Percentiles rank a stretch among this genome's conserved stretches.
These are phyloP conservation scores for Emergomyces orientalis DNA, from an alignment of 2,329 filamentous ascomycete genomes.

Conservation along the genomic window DNA sequence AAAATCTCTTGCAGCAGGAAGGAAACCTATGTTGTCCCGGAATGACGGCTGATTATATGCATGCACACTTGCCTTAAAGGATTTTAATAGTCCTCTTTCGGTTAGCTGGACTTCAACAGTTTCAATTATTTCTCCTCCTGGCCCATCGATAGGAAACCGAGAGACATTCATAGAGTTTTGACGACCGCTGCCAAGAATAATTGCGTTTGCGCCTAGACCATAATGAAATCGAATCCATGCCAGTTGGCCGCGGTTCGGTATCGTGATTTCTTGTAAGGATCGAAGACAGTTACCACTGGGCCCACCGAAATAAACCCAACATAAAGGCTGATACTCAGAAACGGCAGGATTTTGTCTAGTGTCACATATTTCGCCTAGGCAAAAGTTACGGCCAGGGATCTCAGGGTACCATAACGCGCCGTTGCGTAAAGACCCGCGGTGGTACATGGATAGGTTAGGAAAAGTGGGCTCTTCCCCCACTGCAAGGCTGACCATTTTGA, in stretches of 20 bases:
- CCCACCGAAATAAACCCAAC: background rate
- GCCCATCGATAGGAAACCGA: background rate
- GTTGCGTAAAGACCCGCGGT: background rate
- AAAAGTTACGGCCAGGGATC: background rate
- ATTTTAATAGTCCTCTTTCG: background rate
- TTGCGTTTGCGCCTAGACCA: background rate
- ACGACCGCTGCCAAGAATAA: background rate
- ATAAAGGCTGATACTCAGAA: background rate
- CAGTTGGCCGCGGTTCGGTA: background rate
- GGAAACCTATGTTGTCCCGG: background rate
- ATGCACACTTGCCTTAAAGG: background rate
- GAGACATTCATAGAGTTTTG: background rate
- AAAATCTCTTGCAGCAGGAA: background rate
- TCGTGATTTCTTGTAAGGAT: background rate
- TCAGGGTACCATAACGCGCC: conserved; percentile 1
- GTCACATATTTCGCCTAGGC: background rate
- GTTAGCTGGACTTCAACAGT: background rate
- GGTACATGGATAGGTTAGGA: background rate
- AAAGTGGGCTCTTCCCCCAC: background rate
- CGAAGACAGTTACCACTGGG: background rate
- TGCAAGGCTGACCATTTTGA: conserved; percentile 1
- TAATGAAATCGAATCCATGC: conserved; percentile 3
- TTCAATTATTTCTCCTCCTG: background rate
- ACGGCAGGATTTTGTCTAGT: too few species aligned
- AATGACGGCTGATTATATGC: background rate